Conservation (phyloP, 1,284 basidiomycete genomes). For the Laetiporus sulphureus region DNA sequence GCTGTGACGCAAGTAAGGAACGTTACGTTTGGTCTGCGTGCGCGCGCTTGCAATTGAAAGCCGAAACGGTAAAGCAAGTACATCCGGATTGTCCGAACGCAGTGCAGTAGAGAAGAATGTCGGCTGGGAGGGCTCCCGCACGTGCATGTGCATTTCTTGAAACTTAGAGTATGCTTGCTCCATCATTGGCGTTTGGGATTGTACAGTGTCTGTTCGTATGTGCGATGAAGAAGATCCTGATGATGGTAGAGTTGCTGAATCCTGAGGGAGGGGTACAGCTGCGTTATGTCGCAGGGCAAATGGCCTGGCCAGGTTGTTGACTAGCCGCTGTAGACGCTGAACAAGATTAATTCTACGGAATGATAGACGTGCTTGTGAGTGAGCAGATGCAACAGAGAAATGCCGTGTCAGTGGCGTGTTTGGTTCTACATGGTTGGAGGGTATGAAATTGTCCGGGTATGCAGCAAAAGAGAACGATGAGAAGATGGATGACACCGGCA, state of each 20-base stretch:
- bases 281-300: slow-evolving; percentile 35
- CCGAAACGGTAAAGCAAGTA: slow-evolving; percentile 58
- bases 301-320: slow-evolving; percentile 33
- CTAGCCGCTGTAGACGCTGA: slow-evolving; percentile 29
- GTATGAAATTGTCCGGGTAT: slow-evolving; percentile 24
- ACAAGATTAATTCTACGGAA: slow-evolving; percentile 19
- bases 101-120: slow-evolving; percentile 44
- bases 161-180: slow-evolving; percentile 22
- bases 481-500: slow-evolving; percentile 51
- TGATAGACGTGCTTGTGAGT: slow-evolving; percentile 28
- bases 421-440: slow-evolving; percentile 23
- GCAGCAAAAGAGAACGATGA: slow-evolving; percentile 33
- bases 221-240: slow-evolving; percentile 8
- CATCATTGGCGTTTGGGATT: slow-evolving; percentile 26
- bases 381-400: slow-evolving; percentile 28
- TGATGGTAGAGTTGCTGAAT: neutral
- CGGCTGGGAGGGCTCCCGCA: slow-evolving; percentile 30
- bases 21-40: slow-evolving; percentile 50
- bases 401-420: slow-evolving; percentile 19
- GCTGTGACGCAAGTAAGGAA: slow-evolving; percentile 88
- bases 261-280: slow-evolving; percentile 10
- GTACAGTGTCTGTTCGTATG: slow-evolving; percentile 25
- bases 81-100: slow-evolving; percentile 37
- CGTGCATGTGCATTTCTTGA: slow-evolving; percentile 19
- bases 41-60: slow-evolving; percentile 51